Conservation (phyloP, 2,329 filamentous ascomycete species). For the Hortaea sp. region DNA sequence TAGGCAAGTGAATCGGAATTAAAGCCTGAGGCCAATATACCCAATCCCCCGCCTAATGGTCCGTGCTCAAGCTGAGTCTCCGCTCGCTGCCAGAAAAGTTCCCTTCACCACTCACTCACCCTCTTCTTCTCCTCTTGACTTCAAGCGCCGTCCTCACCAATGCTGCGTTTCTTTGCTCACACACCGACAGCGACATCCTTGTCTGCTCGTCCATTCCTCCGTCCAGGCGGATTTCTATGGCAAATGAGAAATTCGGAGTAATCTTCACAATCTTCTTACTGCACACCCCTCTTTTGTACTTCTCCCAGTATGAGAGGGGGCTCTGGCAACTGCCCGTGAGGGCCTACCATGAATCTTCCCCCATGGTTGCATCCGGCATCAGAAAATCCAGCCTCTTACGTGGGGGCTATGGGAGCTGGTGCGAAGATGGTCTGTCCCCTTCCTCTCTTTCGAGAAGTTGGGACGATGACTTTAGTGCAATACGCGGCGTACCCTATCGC, state of each 20-base stretch:
- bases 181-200: conserved; percentile 41
- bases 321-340: conserved; percentile 63
- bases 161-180: conserved; percentile 95
- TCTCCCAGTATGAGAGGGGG: too few relatives aligned
- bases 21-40: too few relatives aligned
- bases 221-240: conserved; percentile 27
- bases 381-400: conserved; percentile 61
- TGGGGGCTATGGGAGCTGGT: conserved; percentile 73
- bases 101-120: too few relatives aligned
- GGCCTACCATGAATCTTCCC: conserved; percentile 73
- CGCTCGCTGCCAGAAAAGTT: too few relatives aligned
- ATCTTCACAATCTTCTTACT: conserved; percentile 71
- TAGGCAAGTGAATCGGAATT: too few relatives aligned
- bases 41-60: too few relatives aligned
- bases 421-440: conserved; percentile 75
- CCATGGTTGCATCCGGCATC: conserved; percentile 81
- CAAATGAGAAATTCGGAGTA: conserved; percentile 99
- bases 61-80: too few relatives aligned
- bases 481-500: conserved; percentile 63
- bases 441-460: neutral
- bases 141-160: conserved; percentile 77
- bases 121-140: conserved; percentile 26
- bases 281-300: conserved; percentile 11
- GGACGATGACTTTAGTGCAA: conserved; percentile 73
- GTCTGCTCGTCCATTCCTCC: conserved; percentile 7